Evolutionary conservation across 768 basidiomycete genomes (phyloP).

Genomic region (Phaeotremella skinneri): DNA sequence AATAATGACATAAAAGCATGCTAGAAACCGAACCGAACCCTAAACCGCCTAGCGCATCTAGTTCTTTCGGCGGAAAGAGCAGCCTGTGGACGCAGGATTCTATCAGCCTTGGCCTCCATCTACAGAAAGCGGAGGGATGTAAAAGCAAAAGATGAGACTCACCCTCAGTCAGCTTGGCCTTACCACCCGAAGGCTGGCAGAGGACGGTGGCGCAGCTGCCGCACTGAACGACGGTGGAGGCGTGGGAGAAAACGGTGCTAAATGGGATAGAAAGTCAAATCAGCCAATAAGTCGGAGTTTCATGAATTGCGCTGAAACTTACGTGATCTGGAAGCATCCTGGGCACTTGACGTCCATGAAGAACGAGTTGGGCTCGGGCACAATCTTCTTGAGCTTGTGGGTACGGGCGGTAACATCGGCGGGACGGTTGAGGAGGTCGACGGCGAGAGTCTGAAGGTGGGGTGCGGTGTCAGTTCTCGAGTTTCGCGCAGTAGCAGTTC

Average conservation of each 20-base stretch:
- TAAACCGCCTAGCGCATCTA: constrained; percentile 4
- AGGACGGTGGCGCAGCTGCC: constrained; percentile 87
- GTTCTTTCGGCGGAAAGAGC: constrained; percentile 26
- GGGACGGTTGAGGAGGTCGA: constrained; percentile 97
- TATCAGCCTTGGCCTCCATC: background rate
- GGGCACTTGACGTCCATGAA: constrained; percentile 99
- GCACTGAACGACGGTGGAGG: constrained; percentile 95
- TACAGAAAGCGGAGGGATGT: background rate
- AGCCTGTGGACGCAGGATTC: constrained; percentile 4
- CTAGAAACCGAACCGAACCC: constrained; percentile 1
- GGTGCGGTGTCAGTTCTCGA: background rate
- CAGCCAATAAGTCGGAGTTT: background rate
- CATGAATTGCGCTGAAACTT: constrained; percentile 15
- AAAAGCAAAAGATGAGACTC: constrained; percentile 47
- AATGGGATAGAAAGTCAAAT: constrained; percentile 58
- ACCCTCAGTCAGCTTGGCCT: constrained; percentile 97
- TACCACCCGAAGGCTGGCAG: constrained; percentile 98
- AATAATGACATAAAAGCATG: constrained; percentile 1
- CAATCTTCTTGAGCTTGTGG: constrained; percentile 99
- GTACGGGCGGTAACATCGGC: constrained; percentile 76
- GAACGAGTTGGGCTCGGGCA: constrained; percentile 97
- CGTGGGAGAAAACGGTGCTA: constrained; percentile 98
- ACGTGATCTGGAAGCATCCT: constrained; percentile 57
- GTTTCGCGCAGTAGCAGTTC: background rate
- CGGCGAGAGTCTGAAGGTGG: constrained; percentile 73